Evolutionary conservation across 768 basidiomycete genomes (phyloP).

Genomic region (Dictyophora rubrovolvata): DNA sequence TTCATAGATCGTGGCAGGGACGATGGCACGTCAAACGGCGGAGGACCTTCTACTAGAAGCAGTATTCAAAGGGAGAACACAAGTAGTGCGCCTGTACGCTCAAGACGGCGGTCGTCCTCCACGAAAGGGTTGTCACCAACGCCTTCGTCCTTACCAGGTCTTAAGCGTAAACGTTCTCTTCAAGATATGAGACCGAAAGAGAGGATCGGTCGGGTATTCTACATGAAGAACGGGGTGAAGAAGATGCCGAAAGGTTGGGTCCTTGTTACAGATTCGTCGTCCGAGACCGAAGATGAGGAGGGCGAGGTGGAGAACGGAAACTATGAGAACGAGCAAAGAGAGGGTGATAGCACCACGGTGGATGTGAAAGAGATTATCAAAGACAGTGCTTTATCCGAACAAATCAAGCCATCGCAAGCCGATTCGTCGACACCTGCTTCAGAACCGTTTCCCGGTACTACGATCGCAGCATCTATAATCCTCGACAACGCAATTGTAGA

Average conservation of each 20-base stretch:
- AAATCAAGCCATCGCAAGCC: background rate
- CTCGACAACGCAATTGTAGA: background rate
- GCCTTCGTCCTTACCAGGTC: background rate
- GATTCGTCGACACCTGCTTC: background rate
- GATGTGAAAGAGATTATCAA: background rate
- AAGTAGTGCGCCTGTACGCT: constrained; percentile 30
- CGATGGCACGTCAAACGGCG: background rate
- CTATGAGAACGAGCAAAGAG: background rate
- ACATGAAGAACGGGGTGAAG: constrained; percentile 4
- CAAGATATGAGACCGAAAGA: background rate
- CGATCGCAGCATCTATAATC: background rate
- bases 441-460: background rate
- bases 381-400: background rate
- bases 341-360: background rate
- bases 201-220: constrained; percentile 2
- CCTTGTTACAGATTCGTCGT: constrained; percentile 6
- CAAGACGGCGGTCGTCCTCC: constrained; percentile 21
- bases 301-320: background rate
- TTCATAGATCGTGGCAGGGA: background rate
- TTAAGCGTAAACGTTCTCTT: constrained; percentile 6
- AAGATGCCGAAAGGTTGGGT: constrained; percentile 8
- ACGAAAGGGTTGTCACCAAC: background rate
- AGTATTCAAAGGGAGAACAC: background rate
- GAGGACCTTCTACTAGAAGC: background rate
- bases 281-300: constrained; percentile 8